Percentiles rank a stretch among this genome's conserved stretches.
Conservation (phyloP, 129 eudicot species). For the Flaveria brownii region DNA sequence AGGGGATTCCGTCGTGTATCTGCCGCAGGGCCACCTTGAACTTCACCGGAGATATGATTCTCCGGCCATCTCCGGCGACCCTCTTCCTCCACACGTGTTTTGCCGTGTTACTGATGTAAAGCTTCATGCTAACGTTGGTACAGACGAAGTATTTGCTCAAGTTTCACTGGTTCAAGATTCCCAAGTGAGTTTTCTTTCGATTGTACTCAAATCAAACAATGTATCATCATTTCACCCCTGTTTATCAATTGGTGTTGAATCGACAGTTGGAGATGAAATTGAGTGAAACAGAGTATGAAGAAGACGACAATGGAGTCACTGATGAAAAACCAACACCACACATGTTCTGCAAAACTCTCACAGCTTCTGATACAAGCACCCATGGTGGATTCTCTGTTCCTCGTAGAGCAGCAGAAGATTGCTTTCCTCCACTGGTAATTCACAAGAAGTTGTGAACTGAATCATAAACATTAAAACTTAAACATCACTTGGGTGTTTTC, state of each 20-base stretch:
- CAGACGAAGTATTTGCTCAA: background rate
- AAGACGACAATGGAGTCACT: slow-evolving; percentile 46
- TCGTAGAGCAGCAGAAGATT: slow-evolving; percentile 98
- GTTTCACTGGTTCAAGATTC: background rate
- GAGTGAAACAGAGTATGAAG: slow-evolving; percentile 43
- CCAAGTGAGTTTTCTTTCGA: background rate
- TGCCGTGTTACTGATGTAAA: background rate
- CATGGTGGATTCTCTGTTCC: slow-evolving; percentile 99
- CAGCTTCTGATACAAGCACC: slow-evolving; percentile 96
- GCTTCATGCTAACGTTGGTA: background rate
- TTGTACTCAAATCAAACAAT: background rate
- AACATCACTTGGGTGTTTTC: too few relatives aligned
- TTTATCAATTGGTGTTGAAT: background rate
- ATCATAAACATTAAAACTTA: too few relatives aligned
- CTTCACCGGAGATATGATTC: background rate
- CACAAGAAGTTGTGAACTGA: too few relatives aligned
- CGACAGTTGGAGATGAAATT: background rate
- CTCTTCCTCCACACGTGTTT: background rate
- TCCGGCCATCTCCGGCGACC: background rate
- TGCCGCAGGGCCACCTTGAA: background rate
- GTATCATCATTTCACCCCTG: background rate
- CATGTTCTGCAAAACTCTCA: slow-evolving; percentile 97
- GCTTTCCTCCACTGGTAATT: slow-evolving; percentile 62
- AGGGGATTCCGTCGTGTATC: background rate
- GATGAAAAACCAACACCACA: slow-evolving; percentile 75